Conservation (phyloP, 2,329 filamentous ascomycete genomes). For the Arthrobotrys pseudoclavata region DNA sequence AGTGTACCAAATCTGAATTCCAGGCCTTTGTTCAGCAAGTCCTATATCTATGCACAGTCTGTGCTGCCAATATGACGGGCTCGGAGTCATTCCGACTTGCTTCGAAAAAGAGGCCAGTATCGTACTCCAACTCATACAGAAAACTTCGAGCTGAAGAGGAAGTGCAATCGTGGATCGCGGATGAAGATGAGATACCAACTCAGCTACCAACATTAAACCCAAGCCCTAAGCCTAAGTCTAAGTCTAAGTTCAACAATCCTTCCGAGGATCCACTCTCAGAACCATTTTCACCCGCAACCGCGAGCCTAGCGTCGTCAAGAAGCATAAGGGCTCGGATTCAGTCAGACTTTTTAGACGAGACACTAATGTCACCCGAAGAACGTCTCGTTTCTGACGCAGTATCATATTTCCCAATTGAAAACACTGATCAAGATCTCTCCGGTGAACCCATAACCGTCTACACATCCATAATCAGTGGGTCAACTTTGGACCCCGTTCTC, state of each 20-base stretch:
- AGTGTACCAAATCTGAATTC: conserved; percentile 51
- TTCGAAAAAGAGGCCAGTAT: conserved; percentile 13
- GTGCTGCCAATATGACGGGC: conserved; percentile 50
- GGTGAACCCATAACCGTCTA: conserved; percentile 42
- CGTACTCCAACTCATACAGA: conserved; percentile 26
- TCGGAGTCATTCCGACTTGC: conserved; percentile 41
- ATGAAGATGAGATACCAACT: conserved; percentile 47
- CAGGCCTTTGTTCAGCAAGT: conserved; percentile 41
- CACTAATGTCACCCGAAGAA: conserved; percentile 40
- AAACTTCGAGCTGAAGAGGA: conserved; percentile 5
- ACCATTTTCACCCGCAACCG: conserved; percentile 22
- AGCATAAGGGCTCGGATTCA: conserved; percentile 28
- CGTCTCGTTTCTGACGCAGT: conserved; percentile 27
- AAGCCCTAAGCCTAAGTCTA: conserved; percentile 26
- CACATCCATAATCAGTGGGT: conserved; percentile 48
- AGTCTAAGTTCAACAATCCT: conserved; percentile 9
- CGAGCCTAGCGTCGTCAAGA: conserved; percentile 43
- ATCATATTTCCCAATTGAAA: conserved; percentile 27
- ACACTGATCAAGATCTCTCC: conserved; percentile 29
- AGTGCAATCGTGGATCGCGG: conserved; percentile 37
- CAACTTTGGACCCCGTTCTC: conserved; percentile 45
- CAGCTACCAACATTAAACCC: conserved; percentile 24
- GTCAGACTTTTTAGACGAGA: conserved; percentile 47
- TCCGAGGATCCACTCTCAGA: not conserved
- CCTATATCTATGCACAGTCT: conserved; percentile 33